phyloP scores from a whole-genome alignment of 768 basidiomycete species.

The Tricholoma sp. region DNA sequence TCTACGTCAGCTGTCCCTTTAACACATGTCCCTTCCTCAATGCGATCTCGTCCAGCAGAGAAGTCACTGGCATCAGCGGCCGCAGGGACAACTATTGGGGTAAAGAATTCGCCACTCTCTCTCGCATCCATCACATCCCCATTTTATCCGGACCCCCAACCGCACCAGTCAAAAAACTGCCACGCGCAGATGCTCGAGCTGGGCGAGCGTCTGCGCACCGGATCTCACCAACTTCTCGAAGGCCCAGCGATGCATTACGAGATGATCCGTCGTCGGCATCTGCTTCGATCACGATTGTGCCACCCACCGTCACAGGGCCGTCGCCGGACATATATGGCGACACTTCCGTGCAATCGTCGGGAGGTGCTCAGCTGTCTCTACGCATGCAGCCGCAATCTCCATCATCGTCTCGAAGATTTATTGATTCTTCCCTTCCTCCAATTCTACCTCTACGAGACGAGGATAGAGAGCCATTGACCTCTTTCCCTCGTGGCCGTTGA shows the following conservation, averaged over 20 bases:
- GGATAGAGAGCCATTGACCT: conserved; percentile 26
- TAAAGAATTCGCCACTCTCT: conserved; percentile 32
- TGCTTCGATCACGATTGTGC: conserved; percentile 4
- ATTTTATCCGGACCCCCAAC: conserved; percentile 27
- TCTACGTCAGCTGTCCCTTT: conserved; percentile 20
- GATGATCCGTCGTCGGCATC: conserved; percentile 14
- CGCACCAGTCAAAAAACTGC: conserved; percentile 61
- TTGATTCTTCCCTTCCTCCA: conserved; percentile 25
- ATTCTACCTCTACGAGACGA: conserved; percentile 29
- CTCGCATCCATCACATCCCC: conserved; percentile 39
- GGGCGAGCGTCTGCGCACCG: conserved; percentile 77
- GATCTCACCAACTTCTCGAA: conserved; percentile 26
- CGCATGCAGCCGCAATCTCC: conserved; percentile 21
- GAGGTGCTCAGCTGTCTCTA: conserved; percentile 25
- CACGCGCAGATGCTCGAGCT: conserved; percentile 72
- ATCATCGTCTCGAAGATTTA: conserved; percentile 28
- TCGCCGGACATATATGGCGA: conserved; percentile 24
- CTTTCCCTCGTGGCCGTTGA: conserved; percentile 21
- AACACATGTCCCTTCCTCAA: conserved; percentile 16
- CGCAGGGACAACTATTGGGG: conserved; percentile 5
- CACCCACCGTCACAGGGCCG: conserved; percentile 10
- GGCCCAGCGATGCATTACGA: conserved; percentile 34
- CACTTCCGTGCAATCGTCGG: conserved; percentile 13
- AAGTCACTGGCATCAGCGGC: conserved; percentile 22
- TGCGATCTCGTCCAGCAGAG: conserved; percentile 12